These are phyloP conservation scores for Glycine tomentella DNA, from an alignment of 306 rosid species.

Conservation along the genomic window DNA sequence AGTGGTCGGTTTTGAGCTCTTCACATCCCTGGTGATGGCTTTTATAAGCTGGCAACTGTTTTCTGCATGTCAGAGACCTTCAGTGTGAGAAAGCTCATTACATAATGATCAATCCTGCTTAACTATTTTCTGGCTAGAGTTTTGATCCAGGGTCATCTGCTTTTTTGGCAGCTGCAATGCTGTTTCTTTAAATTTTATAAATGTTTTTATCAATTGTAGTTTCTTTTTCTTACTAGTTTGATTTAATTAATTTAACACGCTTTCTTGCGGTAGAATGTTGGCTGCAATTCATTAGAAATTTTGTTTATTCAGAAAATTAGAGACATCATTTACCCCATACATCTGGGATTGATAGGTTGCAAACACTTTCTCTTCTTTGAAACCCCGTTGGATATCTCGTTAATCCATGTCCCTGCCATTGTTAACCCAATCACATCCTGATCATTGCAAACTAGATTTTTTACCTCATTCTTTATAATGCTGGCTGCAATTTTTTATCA, in stretches of 20 bases:
- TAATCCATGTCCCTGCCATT: background rate
- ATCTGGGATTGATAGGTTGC: too few species aligned
- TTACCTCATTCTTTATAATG: background rate
- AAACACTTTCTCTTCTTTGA: too few species aligned
- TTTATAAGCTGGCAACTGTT: conserved; percentile 91
- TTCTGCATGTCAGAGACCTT: conserved; percentile 93
- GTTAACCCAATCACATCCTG: background rate
- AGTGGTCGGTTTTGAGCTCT: conserved; percentile 92
- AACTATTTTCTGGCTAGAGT: conserved; percentile 38
- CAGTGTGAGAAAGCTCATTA: conserved; percentile 52
- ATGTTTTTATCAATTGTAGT: conserved; percentile 2
- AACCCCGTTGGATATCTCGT: background rate
- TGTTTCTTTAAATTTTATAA: conserved; percentile 42
- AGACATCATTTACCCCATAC: background rate
- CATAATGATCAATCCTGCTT: conserved; percentile 35
- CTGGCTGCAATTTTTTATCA: background rate
- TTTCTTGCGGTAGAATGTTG: conserved; percentile 27
- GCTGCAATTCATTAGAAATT: conserved; percentile 40
- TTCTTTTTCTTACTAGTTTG: too few species aligned
- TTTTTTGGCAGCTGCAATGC: conserved; percentile 42
- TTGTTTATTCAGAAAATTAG: conserved; percentile 38
- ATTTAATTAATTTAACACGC: too few species aligned
- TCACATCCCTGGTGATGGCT: conserved; percentile 90
- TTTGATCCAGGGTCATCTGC: conserved; percentile 39
- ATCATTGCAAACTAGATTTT: background rate